Evolutionary conservation across 441 rosid genomes (phyloP).

Genomic region (Brassica balearica): DNA sequence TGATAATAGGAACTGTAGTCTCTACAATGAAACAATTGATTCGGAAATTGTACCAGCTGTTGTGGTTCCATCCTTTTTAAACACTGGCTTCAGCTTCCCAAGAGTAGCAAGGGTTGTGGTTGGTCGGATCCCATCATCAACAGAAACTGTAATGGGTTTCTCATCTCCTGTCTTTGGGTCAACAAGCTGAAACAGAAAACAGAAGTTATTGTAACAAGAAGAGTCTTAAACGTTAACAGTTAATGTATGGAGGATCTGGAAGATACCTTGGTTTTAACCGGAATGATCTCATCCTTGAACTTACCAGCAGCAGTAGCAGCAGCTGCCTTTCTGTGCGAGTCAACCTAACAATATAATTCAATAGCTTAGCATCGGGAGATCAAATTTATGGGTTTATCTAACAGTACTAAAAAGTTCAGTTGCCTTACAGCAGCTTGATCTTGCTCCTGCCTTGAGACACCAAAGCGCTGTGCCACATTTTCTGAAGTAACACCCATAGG

Average conservation of each 20-base stretch:
- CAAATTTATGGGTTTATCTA: conserved; percentile 13
- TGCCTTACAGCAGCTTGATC: conserved; percentile 94
- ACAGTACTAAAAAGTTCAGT: conserved; percentile 12
- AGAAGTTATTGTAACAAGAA: not conserved
- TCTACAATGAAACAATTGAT: not conserved
- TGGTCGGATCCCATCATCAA: conserved; percentile 97
- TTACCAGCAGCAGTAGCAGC: conserved; percentile 90
- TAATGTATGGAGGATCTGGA: conserved; percentile 11
- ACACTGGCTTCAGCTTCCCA: conserved; percentile 81
- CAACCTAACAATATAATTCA: conserved; percentile 63
- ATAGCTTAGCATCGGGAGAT: conserved; percentile 15
- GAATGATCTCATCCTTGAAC: conserved; percentile 90
- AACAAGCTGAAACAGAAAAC: conserved; percentile 58
- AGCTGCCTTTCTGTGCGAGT: conserved; percentile 96
- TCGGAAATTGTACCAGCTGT: conserved; percentile 75
- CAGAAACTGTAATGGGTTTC: conserved; percentile 68
- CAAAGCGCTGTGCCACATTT: conserved; percentile 94
- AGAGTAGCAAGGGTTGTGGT: conserved; percentile 65
- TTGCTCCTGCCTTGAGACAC: conserved; percentile 93
- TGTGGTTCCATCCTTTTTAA: conserved; percentile 91
- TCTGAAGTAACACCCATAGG: conserved; percentile 99
- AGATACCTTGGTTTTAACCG: conserved; percentile 88
- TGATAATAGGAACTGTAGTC: not conserved
- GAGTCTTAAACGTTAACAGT: not conserved
- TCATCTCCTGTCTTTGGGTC: conserved; percentile 94